Conservation (phyloP, 2,329 filamentous ascomycete species). For the Diaporthe sp. region DNA sequence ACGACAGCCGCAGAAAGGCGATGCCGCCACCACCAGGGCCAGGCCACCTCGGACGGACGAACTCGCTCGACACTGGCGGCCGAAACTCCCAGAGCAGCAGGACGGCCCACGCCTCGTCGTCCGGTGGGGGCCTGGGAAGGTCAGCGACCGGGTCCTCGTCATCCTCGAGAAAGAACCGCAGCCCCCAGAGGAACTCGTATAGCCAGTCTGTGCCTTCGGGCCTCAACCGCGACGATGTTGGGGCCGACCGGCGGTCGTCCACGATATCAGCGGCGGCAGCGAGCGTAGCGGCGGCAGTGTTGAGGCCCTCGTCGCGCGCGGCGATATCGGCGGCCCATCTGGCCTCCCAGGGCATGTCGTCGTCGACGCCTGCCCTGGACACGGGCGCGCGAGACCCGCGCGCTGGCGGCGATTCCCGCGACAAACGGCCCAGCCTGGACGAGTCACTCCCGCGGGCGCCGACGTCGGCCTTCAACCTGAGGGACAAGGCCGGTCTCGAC, state of each 20-base stretch:
- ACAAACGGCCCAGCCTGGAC: constrained; percentile 36
- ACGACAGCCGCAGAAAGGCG: constrained; percentile 30
- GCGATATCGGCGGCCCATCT: constrained; percentile 12
- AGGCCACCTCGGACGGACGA: constrained; percentile 30
- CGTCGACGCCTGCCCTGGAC: constrained; percentile 26
- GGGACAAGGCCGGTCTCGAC: constrained; percentile 33
- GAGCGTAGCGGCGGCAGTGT: constrained; percentile 19
- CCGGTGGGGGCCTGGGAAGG: constrained; percentile 9
- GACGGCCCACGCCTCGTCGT: constrained; percentile 23
- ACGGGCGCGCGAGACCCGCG: constrained; percentile 13
- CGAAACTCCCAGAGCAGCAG: constrained; percentile 19
- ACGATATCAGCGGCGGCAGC: constrained; percentile 28
- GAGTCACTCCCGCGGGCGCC: constrained; percentile 28
- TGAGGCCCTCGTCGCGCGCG: constrained; percentile 11
- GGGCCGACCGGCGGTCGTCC: constrained; percentile 24
- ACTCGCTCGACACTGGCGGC: constrained; percentile 32
- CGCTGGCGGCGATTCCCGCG: constrained; percentile 14
- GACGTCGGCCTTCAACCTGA: constrained; percentile 13
- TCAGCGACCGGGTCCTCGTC: constrained; percentile 5
- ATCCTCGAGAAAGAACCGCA: constrained; percentile 38
- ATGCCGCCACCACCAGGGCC: constrained; percentile 30
- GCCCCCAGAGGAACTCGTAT: constrained; percentile 38
- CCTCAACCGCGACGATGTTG: constrained; percentile 25
- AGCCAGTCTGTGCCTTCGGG: constrained; percentile 35
- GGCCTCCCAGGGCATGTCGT: neutral